Base-by-base conservation (phyloP, 116 monocot genomes). In the Cymodocea nodosa region DNA sequence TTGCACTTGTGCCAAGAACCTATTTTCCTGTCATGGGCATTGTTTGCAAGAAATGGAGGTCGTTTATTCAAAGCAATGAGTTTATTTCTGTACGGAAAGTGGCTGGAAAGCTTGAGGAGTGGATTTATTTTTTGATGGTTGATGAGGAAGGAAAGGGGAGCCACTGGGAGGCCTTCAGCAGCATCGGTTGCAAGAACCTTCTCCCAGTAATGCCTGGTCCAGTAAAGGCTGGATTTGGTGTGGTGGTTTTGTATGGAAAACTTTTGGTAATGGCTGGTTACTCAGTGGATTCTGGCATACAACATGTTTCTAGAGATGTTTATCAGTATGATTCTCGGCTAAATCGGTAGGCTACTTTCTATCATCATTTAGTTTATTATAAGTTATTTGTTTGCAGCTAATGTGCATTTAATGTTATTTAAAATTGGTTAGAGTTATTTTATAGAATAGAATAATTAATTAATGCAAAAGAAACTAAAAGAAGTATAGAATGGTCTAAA, bases 171-270 rank as follows among this genome's bases (percentile, higher is more conserved):
- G 76, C 83, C 23, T 49, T 86, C 15, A 70, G 50, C 8, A 59
- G 51, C 25, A 12, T 57, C 1, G 81, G 72, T 36, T 44, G 66
- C 4, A 73, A 79, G 56, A 25, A 50, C 14, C 58, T 51, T 23
- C 16, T 94, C 59, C 90, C 94, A 0, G 75, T 74, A 22, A 94
- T 94, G 94, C 94, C 94, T 34, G 94, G 94, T 35, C 80, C 86
- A 7, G 62, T 68, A 12, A 84, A 83, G 71, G 70, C 79, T n/a
- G 90, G 94, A 4, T 94, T 90, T 74, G 84, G 85, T 23, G 80
- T 84, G 36, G 82, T 83, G 40, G 87, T 78, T 22, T 50, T 87
- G n/a, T 81, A 79, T 71, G 86, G 85, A 63, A 90, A 78, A 63
- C 84, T 94, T 71, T 71, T 89, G 37, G 72, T 94, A 37, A 79